Evolutionary conservation across 169 alveolate species (phyloP).

Genomic region (Plasmodium ovale): DNA sequence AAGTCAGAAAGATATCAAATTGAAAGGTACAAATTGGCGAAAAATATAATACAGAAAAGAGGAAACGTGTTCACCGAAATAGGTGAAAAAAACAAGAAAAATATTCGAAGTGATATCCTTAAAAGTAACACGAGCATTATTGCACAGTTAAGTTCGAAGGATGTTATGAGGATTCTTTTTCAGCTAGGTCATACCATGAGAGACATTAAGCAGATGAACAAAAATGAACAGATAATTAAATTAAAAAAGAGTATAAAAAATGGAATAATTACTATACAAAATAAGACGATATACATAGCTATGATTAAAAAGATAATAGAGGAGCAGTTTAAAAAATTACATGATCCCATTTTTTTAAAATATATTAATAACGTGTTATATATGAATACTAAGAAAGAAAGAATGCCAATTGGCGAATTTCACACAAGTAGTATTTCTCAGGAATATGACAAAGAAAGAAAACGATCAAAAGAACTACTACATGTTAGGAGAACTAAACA

Average conservation of each 20-base stretch:
- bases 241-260: slow-evolving; percentile 5
- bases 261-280: slow-evolving; percentile 13
- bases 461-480: too few species aligned
- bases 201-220: slow-evolving; percentile 32
- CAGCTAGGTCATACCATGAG: slow-evolving; percentile 1
- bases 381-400: slow-evolving; percentile 15
- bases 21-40: background rate
- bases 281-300: slow-evolving; percentile 26
- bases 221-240: slow-evolving; percentile 37
- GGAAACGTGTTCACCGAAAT: background rate
- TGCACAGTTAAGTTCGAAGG: slow-evolving; percentile 13
- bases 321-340: slow-evolving; percentile 44
- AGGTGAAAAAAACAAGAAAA: background rate
- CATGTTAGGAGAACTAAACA: background rate
- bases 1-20: background rate
- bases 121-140: background rate
- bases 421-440: background rate
- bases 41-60: background rate
- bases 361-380: slow-evolving; percentile 29
- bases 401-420: background rate
- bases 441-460: too few species aligned
- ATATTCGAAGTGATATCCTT: background rate
- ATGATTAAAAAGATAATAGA: slow-evolving; percentile 54
- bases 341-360: slow-evolving; percentile 44
- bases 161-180: slow-evolving; percentile 15